Conservation (phyloP, 73 alveolate genomes). For the Symbiodinium pilosum region DNA sequence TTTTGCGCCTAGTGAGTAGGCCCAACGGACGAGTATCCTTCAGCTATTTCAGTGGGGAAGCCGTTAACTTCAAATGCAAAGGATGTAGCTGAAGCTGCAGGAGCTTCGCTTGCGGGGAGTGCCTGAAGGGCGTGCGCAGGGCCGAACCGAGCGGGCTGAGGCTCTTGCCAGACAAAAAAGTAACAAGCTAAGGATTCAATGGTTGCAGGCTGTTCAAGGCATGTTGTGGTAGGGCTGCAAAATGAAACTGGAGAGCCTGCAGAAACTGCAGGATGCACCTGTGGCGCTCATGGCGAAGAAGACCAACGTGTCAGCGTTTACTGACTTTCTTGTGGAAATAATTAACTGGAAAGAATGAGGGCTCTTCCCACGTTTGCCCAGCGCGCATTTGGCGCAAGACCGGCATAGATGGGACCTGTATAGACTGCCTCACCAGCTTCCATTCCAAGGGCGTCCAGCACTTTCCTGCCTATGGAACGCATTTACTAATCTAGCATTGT, state of each 20-base stretch:
- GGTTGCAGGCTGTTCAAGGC: too few species aligned
- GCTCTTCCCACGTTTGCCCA: background rate
- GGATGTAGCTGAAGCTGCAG: background rate
- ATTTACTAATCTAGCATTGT: background rate
- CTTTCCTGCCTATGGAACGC: background rate
- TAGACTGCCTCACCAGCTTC: too few species aligned
- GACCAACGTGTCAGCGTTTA: background rate
- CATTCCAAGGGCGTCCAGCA: too few species aligned
- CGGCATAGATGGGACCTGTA: background rate
- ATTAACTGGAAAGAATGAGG: background rate
- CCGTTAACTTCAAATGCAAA: too few species aligned
- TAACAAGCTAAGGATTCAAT: too few species aligned
- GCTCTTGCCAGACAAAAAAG: background rate
- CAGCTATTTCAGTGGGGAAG: too few species aligned
- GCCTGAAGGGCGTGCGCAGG: background rate
- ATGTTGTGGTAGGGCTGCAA: too few species aligned
- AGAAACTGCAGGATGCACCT: constrained; percentile 11
- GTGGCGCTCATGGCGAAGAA: background rate
- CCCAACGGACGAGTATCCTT: too few species aligned
- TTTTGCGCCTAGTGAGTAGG: too few species aligned
- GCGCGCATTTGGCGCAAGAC: background rate
- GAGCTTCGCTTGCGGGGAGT: background rate
- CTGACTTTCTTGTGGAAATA: background rate
- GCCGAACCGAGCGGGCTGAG: background rate
- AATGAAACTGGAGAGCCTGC: too few species aligned